Evolutionary conservation across 805 yeast species (phyloP), one percentile per base, ranked within the genome.

Genomic region (Teunomyces cretensis): DNA sequence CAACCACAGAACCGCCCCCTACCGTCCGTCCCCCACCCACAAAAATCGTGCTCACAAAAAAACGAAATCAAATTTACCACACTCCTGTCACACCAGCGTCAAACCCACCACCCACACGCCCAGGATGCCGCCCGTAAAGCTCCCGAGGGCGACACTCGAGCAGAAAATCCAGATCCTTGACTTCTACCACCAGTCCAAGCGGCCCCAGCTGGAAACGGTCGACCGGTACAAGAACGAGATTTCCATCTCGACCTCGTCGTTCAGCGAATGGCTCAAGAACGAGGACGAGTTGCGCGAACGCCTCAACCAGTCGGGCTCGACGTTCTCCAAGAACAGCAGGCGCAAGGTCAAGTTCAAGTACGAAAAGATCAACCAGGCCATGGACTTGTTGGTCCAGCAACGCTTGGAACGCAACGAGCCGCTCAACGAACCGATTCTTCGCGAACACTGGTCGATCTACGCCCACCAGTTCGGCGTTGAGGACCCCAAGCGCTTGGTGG

Each of bases 231-330:
- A 72, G 49, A 67, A 75, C 43, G 68, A 68, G 48, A 71, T 76
- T 41, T 70, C 83, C 12, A 79, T 81, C 9, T 76, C 82, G n/a
- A 79, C 84, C 1, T 78, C 83, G 19, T 74, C 81, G 12, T 74
- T 81, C 51, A 73, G 80, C 53, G 85, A 80, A 54, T 81, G 86
- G 86, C 56, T 81, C 33, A 80, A 79, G 57, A 66, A 72, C 46
- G 85, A 81, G 56, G 61, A 52, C 3, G 79, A 79, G 16, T 59
- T 80, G 33, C 56, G 83, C n/a, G 64, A 62, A 39, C 59, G 83
- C 40, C 71, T 69, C 51, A 62, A 56, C 42, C 72, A 66, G 45
- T 60, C 67, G 40, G 43, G 43, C 11, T 55, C 57, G 17, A 30
- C 56, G 4, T 66, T 64, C 39, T 56, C 64, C 38, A 60, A 61